Evolutionary conservation across 148 eudicot species (phyloP).

Genomic region (Amaranthus hypochondriacus): DNA sequence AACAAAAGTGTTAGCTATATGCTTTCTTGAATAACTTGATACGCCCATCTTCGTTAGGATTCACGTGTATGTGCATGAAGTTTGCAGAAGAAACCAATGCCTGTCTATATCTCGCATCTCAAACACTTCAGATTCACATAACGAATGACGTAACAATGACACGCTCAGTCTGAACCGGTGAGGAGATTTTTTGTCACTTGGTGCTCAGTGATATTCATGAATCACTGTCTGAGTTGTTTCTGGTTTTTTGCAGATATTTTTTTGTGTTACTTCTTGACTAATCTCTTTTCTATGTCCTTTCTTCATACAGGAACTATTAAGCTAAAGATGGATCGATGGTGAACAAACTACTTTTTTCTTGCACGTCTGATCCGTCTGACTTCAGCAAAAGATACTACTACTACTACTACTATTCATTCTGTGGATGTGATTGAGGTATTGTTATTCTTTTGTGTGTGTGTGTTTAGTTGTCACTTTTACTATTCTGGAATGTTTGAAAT

Average conservation of each 20-base stretch:
- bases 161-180: neutral
- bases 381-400: neutral
- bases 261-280: constrained; percentile 3
- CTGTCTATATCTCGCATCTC: neutral
- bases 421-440: neutral
- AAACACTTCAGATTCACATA: neutral
- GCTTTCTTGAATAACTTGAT: constrained; percentile 1
- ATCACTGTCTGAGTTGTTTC: neutral
- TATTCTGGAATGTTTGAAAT: too few species aligned
- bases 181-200: neutral
- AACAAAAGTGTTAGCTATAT: neutral
- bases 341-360: neutral
- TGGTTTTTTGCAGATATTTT: neutral
- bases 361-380: neutral
- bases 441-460: neutral
- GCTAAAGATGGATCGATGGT: neutral
- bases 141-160: neutral
- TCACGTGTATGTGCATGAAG: neutral
- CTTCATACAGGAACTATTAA: constrained; percentile 7
- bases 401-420: too few species aligned
- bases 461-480: too few species aligned
- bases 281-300: neutral
- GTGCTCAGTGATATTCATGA: neutral
- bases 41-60: neutral
- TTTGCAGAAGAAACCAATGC: neutral